A percentile compares a stretch with the other conserved stretches of the same genome.
phyloP scores from a whole-genome alignment of 352 stramenopile species.

The Aphanomyces stellatus region DNA sequence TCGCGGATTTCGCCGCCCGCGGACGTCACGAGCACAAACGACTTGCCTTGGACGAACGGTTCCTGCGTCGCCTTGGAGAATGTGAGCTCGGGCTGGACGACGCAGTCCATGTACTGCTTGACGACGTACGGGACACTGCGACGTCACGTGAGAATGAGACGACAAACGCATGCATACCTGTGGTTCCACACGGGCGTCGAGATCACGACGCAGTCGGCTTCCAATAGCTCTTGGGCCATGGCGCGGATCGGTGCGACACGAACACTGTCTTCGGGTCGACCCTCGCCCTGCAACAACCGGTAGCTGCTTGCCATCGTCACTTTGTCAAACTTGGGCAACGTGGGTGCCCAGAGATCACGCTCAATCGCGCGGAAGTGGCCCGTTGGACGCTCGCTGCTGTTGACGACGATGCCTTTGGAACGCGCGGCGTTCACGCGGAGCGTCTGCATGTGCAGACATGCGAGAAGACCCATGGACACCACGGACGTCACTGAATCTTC shows the following conservation, averaged over 20 bases:
- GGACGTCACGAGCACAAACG: slow-evolving; percentile 67
- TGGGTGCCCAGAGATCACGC: slow-evolving; percentile 52
- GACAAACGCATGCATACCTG: background rate
- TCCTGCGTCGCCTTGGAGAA: slow-evolving; percentile 56
- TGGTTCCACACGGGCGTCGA: slow-evolving; percentile 66
- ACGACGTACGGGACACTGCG: slow-evolving; percentile 67
- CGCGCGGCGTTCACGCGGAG: slow-evolving; percentile 29
- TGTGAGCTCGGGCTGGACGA: slow-evolving; percentile 58
- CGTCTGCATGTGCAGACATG: slow-evolving; percentile 65
- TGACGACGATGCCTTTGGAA: slow-evolving; percentile 8
- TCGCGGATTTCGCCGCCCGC: slow-evolving; percentile 63
- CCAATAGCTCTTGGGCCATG: slow-evolving; percentile 51
- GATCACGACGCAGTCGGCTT: slow-evolving; percentile 65
- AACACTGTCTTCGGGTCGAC: slow-evolving; percentile 37
- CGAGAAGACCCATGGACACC: slow-evolving; percentile 53
- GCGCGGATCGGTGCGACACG: slow-evolving; percentile 53
- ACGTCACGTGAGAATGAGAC: background rate
- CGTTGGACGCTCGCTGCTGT: slow-evolving; percentile 20
- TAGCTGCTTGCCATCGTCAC: slow-evolving; percentile 62
- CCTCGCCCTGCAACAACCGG: slow-evolving; percentile 40
- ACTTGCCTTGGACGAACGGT: slow-evolving; percentile 48
- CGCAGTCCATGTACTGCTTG: slow-evolving; percentile 81
- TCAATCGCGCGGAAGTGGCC: slow-evolving; percentile 60
- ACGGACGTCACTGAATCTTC: slow-evolving; percentile 57
- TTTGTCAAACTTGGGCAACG: slow-evolving; percentile 58